Base-by-base conservation (phyloP, 805 yeast genomes). In the Metschnikowia cubensis region DNA sequence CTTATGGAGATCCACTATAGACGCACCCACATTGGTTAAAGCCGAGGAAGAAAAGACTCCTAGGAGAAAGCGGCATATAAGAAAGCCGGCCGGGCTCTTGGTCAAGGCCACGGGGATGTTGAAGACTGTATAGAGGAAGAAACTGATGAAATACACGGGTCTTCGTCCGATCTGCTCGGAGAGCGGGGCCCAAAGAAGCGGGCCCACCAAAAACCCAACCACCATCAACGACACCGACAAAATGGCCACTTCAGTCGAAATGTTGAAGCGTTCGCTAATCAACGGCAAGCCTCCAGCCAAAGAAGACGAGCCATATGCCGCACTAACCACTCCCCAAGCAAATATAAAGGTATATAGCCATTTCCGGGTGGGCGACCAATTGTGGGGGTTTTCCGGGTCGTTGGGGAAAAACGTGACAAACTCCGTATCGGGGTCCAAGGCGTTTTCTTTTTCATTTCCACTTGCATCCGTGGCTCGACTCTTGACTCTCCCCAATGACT, bases 291-390 rank as follows among this genome's bases (percentile, higher is more conserved):
- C 94, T 59, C 96, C 96, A 22, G 96, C 85, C 59, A 89, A 85
- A 64, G 92, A 86, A 1, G 97, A 86, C 3, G 96, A 88, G 37
- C 97, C 97, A 65, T 88, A 90, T 2, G 97, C 97, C 31, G 92
- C 96, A 60, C 89, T 80, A 50, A 91, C 84, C 45, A 91, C 97
- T 54, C 87, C 75, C 32, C 81, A 56, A 1, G 96, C 83, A 21
- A 88, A 72, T 8, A 83, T 55, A 31, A 85, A 63, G 0, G 97
- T 89, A 63, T 85, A 87, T 1, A 66, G 3, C 88, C 91, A 83
- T 63, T 82, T 80, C 20, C 65, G 48, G 55, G 59, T 57, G 32
- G 71, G 48, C 22, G 78, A 70, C 97, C 97, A 90, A 67, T 90
- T 90, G 62, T 84, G 85, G 29, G 97, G 97, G 68, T 91, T 91